A percentile compares a stretch with the other conserved stretches of the same genome.
Conservation (phyloP, 345 rosid species). For the Anastatica hierochuntica region DNA sequence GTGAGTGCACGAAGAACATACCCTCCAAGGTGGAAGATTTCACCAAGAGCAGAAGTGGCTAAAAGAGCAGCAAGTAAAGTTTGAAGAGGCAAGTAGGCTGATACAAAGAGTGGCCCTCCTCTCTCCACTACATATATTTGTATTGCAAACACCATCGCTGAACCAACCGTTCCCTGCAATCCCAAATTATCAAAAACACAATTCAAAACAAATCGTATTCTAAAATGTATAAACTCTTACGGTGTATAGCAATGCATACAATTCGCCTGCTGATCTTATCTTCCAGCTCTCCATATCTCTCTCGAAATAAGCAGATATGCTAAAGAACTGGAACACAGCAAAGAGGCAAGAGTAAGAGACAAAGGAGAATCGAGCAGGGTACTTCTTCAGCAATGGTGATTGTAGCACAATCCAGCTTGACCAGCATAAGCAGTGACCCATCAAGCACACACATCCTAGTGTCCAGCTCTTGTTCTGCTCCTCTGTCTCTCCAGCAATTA, state of each 20-base stretch:
- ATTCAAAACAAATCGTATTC: not conserved
- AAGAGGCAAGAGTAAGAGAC: slow-evolving; percentile 61
- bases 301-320: slow-evolving; percentile 46
- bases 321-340: slow-evolving; percentile 51
- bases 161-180: slow-evolving; percentile 40
- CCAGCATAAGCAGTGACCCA: slow-evolving; percentile 85
- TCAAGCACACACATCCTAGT: slow-evolving; percentile 55
- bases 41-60: slow-evolving; percentile 47
- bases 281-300: slow-evolving; percentile 50
- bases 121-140: slow-evolving; percentile 54
- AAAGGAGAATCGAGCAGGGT: slow-evolving; percentile 74
- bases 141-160: slow-evolving; percentile 56
- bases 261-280: slow-evolving; percentile 39
- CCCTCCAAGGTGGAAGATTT: slow-evolving; percentile 63
- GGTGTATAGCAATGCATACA: slow-evolving; percentile 48
- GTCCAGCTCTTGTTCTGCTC: slow-evolving; percentile 43
- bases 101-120: slow-evolving; percentile 61
- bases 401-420: slow-evolving; percentile 85
- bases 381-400: slow-evolving; percentile 57
- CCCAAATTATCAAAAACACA: not conserved
- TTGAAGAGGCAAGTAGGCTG: slow-evolving; percentile 51
- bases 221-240: slow-evolving; percentile 34
- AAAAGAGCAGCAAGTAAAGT: slow-evolving; percentile 50
- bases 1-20: not conserved
- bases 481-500: slow-evolving; percentile 15